Evolutionary conservation across 2,329 filamentous ascomycete species (phyloP).

Genomic region (Elsinoe perseae): DNA sequence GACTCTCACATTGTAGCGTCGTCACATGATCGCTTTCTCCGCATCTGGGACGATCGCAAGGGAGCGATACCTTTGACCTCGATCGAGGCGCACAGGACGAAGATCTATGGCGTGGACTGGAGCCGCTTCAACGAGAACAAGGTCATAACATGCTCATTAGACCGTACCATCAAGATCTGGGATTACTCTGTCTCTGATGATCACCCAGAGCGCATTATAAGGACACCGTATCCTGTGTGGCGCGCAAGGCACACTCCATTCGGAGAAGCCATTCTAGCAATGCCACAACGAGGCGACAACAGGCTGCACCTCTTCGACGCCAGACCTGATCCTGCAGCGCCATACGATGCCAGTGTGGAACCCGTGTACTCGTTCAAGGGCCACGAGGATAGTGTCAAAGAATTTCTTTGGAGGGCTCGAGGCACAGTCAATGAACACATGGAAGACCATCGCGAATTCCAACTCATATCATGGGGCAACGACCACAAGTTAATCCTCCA

Average conservation of each 20-base stretch:
- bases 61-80: conserved; percentile 70
- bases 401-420: conserved; percentile 81
- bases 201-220: conserved; percentile 66
- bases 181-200: conserved; percentile 60
- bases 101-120: conserved; percentile 95
- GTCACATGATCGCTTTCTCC: conserved; percentile 77
- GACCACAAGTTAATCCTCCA: conserved; percentile 78
- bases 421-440: conserved; percentile 58
- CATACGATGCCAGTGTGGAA: conserved; percentile 40
- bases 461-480: conserved; percentile 86
- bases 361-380: conserved; percentile 47
- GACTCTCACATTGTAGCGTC: conserved; percentile 82
- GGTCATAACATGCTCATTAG: conserved; percentile 80
- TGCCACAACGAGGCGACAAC: conserved; percentile 84
- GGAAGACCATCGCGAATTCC: conserved; percentile 74
- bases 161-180: conserved; percentile 92
- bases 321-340: conserved; percentile 30
- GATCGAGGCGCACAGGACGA: conserved; percentile 81
- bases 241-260: conserved; percentile 87
- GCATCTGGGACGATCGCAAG: conserved; percentile 83
- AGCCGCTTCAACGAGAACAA: conserved; percentile 66
- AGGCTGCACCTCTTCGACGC: conserved; percentile 79
- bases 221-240: conserved; percentile 82
- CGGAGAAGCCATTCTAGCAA: conserved; percentile 74
- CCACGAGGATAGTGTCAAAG: conserved; percentile 64